Evolutionary conservation across 129 eudicot genomes (phyloP).

Genomic region (Tanacetum coccineum): DNA sequence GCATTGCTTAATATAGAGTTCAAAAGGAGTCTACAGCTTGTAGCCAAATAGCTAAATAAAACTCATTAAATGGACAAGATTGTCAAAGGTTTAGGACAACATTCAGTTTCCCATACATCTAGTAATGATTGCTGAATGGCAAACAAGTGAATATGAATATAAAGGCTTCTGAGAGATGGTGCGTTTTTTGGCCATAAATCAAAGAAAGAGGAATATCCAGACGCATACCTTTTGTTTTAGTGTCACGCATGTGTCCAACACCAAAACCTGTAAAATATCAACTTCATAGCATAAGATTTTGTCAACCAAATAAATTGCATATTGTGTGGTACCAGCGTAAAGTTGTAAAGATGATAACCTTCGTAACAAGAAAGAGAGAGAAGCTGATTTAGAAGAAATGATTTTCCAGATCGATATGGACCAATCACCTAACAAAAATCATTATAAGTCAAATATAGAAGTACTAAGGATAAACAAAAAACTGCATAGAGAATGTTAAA

Average conservation of each 20-base stretch:
- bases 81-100: neutral
- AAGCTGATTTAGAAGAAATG: slow-evolving; percentile 95
- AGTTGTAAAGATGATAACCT: slow-evolving; percentile 39
- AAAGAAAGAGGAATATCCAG: neutral
- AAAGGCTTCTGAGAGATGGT: neutral
- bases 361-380: slow-evolving; percentile 95
- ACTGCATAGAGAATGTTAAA: neutral
- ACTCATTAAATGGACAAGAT: neutral
- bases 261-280: slow-evolving; percentile 78
- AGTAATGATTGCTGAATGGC: slow-evolving; percentile 6
- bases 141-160: slow-evolving; percentile 16
- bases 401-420: slow-evolving; percentile 99
- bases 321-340: neutral
- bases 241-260: slow-evolving; percentile 99
- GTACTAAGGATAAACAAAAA: neutral
- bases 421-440: slow-evolving; percentile 85
- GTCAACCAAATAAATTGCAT: slow-evolving; percentile 25
- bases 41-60: neutral
- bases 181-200: neutral
- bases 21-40: neutral
- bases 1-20: neutral
- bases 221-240: slow-evolving; percentile 86
- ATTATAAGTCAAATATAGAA: slow-evolving; percentile 13
- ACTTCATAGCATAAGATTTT: slow-evolving; percentile 24
- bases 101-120: neutral